phyloP scores from a whole-genome alignment of 371 early-diverging fungal species.

The Mortierella sp. region DNA sequence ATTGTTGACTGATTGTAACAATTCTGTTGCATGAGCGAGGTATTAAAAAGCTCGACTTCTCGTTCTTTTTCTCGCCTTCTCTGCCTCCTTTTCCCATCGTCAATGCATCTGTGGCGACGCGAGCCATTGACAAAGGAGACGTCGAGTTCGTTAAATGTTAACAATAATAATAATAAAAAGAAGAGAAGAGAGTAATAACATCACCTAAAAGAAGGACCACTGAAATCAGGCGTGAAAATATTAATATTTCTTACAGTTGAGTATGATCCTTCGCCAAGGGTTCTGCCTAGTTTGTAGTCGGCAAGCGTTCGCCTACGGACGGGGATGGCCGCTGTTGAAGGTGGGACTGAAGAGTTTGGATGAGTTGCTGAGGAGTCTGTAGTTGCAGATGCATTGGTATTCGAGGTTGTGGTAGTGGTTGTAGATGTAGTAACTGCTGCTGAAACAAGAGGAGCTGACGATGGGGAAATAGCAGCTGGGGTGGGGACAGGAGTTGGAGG shows the following conservation, averaged over 20 bases:
- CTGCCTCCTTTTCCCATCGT: too few species aligned
- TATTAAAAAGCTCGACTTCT: too few species aligned
- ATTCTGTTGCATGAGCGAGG: too few species aligned
- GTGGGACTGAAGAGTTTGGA: background rate
- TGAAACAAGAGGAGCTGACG: too few species aligned
- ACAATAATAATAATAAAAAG: too few species aligned
- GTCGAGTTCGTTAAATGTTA: too few species aligned
- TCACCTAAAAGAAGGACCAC: background rate
- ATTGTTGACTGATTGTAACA: too few species aligned
- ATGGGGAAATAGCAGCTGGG: too few species aligned
- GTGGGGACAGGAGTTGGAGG: slow-evolving; percentile 11
- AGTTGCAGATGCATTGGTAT: background rate
- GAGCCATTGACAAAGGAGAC: too few species aligned
- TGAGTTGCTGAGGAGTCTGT: background rate
- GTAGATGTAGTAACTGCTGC: background rate
- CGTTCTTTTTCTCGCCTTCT: too few species aligned
- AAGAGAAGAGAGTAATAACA: too few species aligned
- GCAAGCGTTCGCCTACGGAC: slow-evolving; percentile 65
- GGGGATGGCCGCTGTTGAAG: slow-evolving; percentile 11
- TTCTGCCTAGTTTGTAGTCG: slow-evolving; percentile 89
- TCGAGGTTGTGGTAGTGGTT: slow-evolving; percentile 11
- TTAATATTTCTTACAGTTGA: slow-evolving; percentile 79
- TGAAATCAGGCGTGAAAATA: background rate
- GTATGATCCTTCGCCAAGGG: slow-evolving; percentile 96
- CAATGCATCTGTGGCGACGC: too few species aligned